These are phyloP conservation scores for Ananas comosus DNA, from an alignment of 176 grass and related monocot species.

Conservation along the genomic window DNA sequence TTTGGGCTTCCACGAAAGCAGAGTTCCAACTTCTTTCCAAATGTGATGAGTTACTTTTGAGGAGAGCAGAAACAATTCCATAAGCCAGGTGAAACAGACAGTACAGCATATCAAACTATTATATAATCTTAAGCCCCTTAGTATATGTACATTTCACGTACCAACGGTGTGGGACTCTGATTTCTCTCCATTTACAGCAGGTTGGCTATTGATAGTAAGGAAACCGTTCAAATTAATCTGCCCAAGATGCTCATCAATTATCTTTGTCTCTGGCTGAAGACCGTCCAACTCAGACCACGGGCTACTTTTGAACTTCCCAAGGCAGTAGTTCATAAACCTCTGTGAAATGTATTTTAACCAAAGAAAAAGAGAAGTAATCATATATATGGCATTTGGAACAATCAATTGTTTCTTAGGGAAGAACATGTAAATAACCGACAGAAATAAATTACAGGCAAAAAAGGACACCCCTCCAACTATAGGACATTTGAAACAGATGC, in stretches of 20 bases:
- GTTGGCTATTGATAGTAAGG: slow-evolving; percentile 93
- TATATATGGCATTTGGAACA: neutral
- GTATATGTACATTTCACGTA: slow-evolving; percentile 24
- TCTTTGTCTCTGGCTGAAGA: slow-evolving; percentile 73
- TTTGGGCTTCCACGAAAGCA: no score
- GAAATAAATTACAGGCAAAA: neutral
- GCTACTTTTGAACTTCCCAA: slow-evolving; percentile 60
- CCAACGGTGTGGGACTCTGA: slow-evolving; percentile 67
- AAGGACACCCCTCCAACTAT: no score
- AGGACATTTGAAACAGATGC: no score
- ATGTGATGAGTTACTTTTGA: no score
- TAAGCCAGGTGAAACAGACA: neutral
- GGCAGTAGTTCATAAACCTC: slow-evolving; percentile 55
- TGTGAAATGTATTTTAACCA: slow-evolving; percentile 15
- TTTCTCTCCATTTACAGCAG: slow-evolving; percentile 67
- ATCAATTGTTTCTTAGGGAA: neutral
- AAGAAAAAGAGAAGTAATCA: neutral
- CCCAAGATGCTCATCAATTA: slow-evolving; percentile 61
- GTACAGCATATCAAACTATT: slow-evolving; percentile 4
- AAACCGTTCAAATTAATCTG: slow-evolving; percentile 76
- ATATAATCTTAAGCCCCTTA: neutral
- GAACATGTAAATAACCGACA: neutral
- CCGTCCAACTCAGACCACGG: slow-evolving; percentile 83
- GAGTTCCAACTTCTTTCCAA: no score
- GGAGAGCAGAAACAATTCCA: no score